Evolutionary conservation across 2,329 filamentous ascomycete genomes (phyloP).

Genomic region (Paracorniculantispora psalliotae): DNA sequence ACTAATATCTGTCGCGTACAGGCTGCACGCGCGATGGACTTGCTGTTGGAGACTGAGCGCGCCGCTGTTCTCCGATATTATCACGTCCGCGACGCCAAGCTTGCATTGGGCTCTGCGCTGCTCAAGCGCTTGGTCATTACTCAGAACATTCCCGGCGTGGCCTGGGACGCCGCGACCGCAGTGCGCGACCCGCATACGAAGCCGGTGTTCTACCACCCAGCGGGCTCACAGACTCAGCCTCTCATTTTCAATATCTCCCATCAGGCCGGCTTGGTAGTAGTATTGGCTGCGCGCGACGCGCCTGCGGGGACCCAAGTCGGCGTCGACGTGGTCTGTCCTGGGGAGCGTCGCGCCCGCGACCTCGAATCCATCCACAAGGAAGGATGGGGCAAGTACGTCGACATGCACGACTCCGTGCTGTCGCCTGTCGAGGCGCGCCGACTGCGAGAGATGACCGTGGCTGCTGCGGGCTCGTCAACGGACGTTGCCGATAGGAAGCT

Average conservation of each 20-base stretch:
- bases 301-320: conserved; percentile 49
- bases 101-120: conserved; percentile 66
- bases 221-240: conserved; percentile 39
- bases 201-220: conserved; percentile 47
- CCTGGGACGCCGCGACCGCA: conserved; percentile 56
- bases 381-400: conserved; percentile 64
- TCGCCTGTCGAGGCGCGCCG: conserved; percentile 55
- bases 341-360: conserved; percentile 62
- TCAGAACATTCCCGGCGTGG: conserved; percentile 45
- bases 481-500: conserved; percentile 42
- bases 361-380: conserved; percentile 48
- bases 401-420: conserved; percentile 68
- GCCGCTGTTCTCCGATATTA: conserved; percentile 55
- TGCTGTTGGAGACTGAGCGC: conserved; percentile 53
- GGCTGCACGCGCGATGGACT: conserved; percentile 49
- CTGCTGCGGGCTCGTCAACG: conserved; percentile 22
- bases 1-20: conserved; percentile 23
- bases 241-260: conserved; percentile 73
- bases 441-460: conserved; percentile 47
- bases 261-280: conserved; percentile 68
- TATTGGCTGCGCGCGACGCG: conserved; percentile 49
- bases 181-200: conserved; percentile 52
- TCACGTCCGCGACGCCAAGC: conserved; percentile 67
- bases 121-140: conserved; percentile 68
- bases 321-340: conserved; percentile 70